phyloP scores from a whole-genome alignment of 2,329 filamentous ascomycete genomes.

The Penicillium hesseltinei region DNA sequence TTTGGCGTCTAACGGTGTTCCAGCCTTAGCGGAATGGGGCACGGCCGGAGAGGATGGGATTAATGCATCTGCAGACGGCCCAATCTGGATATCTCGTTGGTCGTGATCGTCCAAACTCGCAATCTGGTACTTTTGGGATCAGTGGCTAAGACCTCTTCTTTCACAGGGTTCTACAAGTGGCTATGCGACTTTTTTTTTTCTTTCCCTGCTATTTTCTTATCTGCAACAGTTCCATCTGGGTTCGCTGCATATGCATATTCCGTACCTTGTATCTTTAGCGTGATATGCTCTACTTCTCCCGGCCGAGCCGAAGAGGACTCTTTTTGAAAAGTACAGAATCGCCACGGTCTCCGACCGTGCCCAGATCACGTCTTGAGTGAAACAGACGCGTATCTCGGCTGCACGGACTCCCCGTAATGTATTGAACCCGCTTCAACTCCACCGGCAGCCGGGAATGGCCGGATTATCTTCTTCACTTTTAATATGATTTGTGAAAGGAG shows the following conservation, averaged over 20 bases:
- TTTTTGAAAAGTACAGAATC: not conserved
- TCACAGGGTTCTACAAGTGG: not conserved
- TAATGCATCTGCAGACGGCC: constrained; percentile 20
- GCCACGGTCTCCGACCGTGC: constrained; percentile 5
- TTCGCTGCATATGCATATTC: constrained; percentile 7
- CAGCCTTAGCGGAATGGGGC: constrained; percentile 5
- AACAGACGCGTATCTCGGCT: constrained; percentile 38
- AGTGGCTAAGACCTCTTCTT: constrained; percentile 4
- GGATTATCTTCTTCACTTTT: constrained; percentile 1
- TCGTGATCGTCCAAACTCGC: constrained; percentile 9
- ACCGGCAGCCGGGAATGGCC: constrained; percentile 27
- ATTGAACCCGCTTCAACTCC: constrained; percentile 14
- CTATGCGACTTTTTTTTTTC: not conserved
- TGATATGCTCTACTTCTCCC: not conserved
- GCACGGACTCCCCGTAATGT: constrained; percentile 29
- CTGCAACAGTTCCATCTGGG: constrained; percentile 7
- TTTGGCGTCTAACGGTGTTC: constrained; percentile 15
- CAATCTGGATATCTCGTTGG: constrained; percentile 12
- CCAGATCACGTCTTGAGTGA: constrained; percentile 22
- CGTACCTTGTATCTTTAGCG: not conserved
- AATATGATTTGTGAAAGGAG: not conserved
- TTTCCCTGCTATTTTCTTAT: not conserved
- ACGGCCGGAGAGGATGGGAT: constrained; percentile 4
- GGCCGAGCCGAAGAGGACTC: constrained; percentile 9
- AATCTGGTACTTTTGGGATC: constrained; percentile 13